phyloP scores from a whole-genome alignment of 441 rosid genomes.

The Populus hybrid region DNA sequence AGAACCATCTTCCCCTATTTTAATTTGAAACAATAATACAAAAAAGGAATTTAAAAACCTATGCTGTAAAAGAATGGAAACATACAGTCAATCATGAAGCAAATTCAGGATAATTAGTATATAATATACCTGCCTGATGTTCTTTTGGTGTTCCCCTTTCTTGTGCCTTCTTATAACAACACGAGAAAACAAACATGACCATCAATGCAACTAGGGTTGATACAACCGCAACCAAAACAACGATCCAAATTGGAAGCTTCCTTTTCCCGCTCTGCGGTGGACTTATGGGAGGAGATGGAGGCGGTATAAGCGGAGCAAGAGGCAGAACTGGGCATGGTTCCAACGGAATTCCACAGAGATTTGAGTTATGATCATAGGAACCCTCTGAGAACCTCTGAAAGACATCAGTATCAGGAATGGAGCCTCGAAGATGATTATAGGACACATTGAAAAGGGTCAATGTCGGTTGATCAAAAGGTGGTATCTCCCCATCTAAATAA shows the following conservation, averaged over 20 bases:
- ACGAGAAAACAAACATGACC: conserved; percentile 24
- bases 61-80: background rate
- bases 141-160: conserved; percentile 12
- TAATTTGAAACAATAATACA: background rate
- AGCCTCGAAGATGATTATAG: conserved; percentile 41
- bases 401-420: conserved; percentile 37
- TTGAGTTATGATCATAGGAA: conserved; percentile 36
- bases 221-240: conserved; percentile 33
- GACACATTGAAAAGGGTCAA: conserved; percentile 47
- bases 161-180: conserved; percentile 23
- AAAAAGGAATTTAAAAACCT: background rate
- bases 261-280: conserved; percentile 17
- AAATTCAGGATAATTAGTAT: background rate
- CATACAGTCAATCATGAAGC: background rate
- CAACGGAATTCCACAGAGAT: conserved; percentile 50
- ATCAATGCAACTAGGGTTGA: conserved; percentile 31
- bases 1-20: conserved; percentile 11
- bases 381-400: conserved; percentile 36
- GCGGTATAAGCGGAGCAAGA: background rate
- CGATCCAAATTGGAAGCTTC: conserved; percentile 23
- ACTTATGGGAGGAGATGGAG: conserved; percentile 14
- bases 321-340: conserved; percentile 20
- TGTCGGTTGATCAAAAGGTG: conserved; percentile 40
- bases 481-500: conserved; percentile 38
- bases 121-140: conserved; percentile 23